phyloP scores from a whole-genome alignment of 306 rosid species.

The Vigna trinervia region DNA sequence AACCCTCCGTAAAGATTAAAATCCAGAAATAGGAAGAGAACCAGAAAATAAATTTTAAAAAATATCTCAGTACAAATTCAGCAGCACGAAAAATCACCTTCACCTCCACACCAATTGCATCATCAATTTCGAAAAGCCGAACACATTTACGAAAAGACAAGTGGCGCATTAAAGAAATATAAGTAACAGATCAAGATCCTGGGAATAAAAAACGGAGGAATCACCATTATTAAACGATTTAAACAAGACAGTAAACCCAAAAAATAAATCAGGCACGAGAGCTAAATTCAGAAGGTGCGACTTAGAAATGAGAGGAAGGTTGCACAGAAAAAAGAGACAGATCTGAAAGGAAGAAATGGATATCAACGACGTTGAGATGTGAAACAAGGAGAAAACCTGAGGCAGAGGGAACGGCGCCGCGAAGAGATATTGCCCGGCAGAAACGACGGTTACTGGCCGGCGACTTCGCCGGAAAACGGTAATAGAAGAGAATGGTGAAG shows the following conservation, averaged over 20 bases:
- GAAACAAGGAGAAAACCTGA: constrained; percentile 51
- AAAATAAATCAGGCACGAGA: neutral
- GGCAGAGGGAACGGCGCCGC: neutral
- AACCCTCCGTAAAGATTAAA: constrained; percentile 3
- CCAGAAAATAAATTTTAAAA: neutral
- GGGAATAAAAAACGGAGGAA: neutral
- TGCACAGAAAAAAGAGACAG: constrained; percentile 42
- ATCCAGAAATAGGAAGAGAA: constrained; percentile 19
- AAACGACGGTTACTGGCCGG: constrained; percentile 53
- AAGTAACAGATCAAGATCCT: constrained; percentile 65
- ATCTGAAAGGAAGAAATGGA: constrained; percentile 53
- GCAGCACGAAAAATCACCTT: neutral
- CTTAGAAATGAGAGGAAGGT: constrained; percentile 20
- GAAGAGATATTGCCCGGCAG: constrained; percentile 44
- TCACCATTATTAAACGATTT: constrained; percentile 6
- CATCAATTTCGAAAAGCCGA: constrained; percentile 1
- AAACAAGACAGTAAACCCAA: neutral
- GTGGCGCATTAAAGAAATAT: constrained; percentile 29
- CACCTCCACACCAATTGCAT: constrained; percentile 1
- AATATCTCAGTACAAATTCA: constrained; percentile 10
- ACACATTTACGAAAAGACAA: neutral
- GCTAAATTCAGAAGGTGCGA: neutral
- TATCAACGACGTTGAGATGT: neutral
- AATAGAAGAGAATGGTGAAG: constrained; percentile 1
- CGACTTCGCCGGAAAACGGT: constrained; percentile 50